Base-by-base conservation (phyloP, 495 filamentous ascomycete genomes). In the Daldinia decipiens region DNA sequence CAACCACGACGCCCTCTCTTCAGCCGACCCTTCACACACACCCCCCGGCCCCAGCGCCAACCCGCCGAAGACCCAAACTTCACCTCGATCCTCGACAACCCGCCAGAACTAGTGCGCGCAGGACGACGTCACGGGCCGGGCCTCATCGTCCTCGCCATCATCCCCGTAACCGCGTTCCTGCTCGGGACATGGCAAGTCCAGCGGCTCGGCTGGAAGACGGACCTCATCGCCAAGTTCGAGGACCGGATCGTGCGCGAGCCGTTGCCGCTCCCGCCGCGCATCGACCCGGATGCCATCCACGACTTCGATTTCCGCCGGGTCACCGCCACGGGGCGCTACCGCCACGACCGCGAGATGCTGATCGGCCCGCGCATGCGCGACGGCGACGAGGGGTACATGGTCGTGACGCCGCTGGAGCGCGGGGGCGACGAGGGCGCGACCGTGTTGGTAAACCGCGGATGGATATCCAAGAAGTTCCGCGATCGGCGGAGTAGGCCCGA, bases 161-260 rank as follows among this genome's bases (percentile, higher is more conserved):
- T 99, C 68, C 95, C 95, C 38, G 82, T 96, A 47, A 97, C 93
- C 5, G 91, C 95, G 55, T 97, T 99, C 79, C 83, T 83, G 68
- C 89, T 99, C 36, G 95, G 95, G 40, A 92, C 91, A 45, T 99
- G 95, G 95, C 95, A 99, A 75, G 90, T 99, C n/a, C 86, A 96
- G 74, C 93, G 95, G 2, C 88, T 99, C 15, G 86, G 87, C 38
- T 95, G 94, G 93, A 99, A 99, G 78, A 94, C 94, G 8, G 91
- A 94, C 40, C 82, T 98, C 15, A 90, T 99, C 62, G 93, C 94
- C 57, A 90, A 88, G 68, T 92, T 89, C 81, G 94, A 97, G 82
- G 93, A 98, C 82, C 92, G 95, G 0, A 86, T 99, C 36, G 84
- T 97, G 29, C 90, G 89, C 24, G 84, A 88, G n/a, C 96, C 95